Percentiles rank a stretch among this genome's conserved stretches.
Conservation (phyloP, 805 yeast species). For the Naumovozyma baii region DNA sequence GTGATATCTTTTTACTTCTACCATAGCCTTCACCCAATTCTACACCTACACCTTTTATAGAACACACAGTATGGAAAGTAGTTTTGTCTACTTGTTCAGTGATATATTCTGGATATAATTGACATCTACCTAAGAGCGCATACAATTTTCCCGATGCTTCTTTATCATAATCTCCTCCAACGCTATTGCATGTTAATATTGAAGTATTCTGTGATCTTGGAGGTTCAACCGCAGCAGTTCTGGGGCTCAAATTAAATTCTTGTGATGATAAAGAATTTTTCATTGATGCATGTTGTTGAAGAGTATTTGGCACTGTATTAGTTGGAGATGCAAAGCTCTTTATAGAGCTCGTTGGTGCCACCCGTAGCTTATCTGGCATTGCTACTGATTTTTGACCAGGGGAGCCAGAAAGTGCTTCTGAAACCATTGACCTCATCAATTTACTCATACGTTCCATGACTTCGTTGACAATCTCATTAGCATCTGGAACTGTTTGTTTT, state of each 20-base stretch:
- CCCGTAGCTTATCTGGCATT: background rate
- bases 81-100: background rate
- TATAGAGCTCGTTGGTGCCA: background rate
- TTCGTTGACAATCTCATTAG: background rate
- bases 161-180: slow-evolving; percentile 8
- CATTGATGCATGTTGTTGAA: too few species aligned
- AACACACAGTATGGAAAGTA: slow-evolving; percentile 8
- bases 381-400: background rate
- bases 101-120: slow-evolving; percentile 8
- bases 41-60: slow-evolving; percentile 7
- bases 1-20: slow-evolving; percentile 13
- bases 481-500: background rate
- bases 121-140: slow-evolving; percentile 6
- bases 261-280: too few species aligned
- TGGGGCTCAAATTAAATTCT: too few species aligned
- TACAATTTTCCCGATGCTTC: slow-evolving; percentile 8
- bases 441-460: background rate
- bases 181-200: too few species aligned
- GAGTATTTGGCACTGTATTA: too few species aligned
- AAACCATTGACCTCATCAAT: background rate
- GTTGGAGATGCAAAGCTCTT: too few species aligned
- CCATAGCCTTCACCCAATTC: slow-evolving; percentile 14
- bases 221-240: too few species aligned
- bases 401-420: background rate
- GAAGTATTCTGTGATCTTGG: too few species aligned